phyloP scores from a whole-genome alignment of 2,329 filamentous ascomycete genomes.

The Sporothrix pallida region DNA sequence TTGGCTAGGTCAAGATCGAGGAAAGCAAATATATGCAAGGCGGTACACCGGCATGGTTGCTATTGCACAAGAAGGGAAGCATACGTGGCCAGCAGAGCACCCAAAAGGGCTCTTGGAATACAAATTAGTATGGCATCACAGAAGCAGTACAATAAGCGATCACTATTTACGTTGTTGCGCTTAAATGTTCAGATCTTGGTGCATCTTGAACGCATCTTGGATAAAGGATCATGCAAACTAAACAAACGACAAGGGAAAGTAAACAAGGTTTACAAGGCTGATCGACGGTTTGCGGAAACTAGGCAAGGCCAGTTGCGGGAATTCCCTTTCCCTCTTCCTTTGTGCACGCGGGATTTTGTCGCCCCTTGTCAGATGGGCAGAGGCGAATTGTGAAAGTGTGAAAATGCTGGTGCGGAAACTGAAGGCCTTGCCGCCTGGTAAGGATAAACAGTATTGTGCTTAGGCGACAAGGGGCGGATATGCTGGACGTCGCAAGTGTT shows the following conservation, averaged over 20 bases:
- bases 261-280: background rate
- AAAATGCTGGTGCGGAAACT: background rate
- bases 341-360: background rate
- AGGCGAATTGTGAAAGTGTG: too few species aligned
- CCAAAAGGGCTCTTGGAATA: background rate
- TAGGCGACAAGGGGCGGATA: conserved; percentile 1
- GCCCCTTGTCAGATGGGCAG: background rate
- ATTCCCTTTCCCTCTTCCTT: background rate
- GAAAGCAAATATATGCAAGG: background rate
- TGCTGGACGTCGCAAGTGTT: too few species aligned
- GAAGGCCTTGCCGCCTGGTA: background rate
- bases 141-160: background rate
- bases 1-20: background rate
- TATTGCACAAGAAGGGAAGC: background rate
- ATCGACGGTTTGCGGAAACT: background rate
- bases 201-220: background rate
- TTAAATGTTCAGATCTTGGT: too few species aligned
- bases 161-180: background rate
- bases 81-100: background rate
- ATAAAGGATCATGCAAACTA: background rate
- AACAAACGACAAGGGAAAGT: background rate
- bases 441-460: background rate
- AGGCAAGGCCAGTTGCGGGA: conserved; percentile 9
- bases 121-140: background rate
- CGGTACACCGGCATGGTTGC: background rate